A percentile compares a stretch with the other conserved stretches of the same genome.
Conservation (phyloP, 345 rosid genomes). For the Gossypioides kirkii region DNA sequence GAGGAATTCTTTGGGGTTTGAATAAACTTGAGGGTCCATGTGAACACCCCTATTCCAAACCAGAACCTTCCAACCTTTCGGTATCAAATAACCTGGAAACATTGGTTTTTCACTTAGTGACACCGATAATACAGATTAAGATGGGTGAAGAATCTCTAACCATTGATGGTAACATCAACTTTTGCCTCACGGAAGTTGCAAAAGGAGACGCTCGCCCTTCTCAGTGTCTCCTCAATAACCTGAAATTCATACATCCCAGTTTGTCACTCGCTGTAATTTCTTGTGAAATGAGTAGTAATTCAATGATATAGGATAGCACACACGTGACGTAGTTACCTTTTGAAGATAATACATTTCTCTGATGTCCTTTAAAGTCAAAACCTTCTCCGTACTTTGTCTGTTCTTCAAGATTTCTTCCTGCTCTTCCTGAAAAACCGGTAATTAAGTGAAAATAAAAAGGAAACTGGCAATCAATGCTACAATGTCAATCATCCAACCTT, state of each 20-base stretch:
- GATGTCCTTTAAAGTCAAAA: slow-evolving; percentile 22
- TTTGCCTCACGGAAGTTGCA: slow-evolving; percentile 25
- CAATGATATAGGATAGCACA: too few relatives aligned
- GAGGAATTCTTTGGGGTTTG: slow-evolving; percentile 34
- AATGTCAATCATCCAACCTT: slow-evolving; percentile 16
- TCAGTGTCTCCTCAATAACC: slow-evolving; percentile 32
- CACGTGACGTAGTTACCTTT: slow-evolving; percentile 10
- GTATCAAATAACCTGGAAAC: slow-evolving; percentile 37
- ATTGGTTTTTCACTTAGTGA: not conserved
- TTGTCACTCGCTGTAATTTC: not conserved
- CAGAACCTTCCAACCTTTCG: slow-evolving; percentile 57
- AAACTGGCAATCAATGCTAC: not conserved
- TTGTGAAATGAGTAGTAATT: not conserved
- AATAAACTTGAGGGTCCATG: slow-evolving; percentile 33
- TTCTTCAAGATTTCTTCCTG: slow-evolving; percentile 27
- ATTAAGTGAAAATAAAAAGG: not conserved
- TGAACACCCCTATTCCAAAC: slow-evolving; percentile 47
- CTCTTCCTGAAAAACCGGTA: slow-evolving; percentile 21
- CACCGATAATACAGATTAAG: not conserved
- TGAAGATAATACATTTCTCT: slow-evolving; percentile 25
- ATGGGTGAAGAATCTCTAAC: slow-evolving; percentile 1
- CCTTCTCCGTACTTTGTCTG: slow-evolving; percentile 18
- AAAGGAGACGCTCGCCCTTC: slow-evolving; percentile 18
- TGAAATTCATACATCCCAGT: not conserved
- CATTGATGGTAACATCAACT: slow-evolving; percentile 22